These are phyloP conservation scores for Dichomitus squalens DNA, from an alignment of 1,284 basidiomycete species.

Conservation along the genomic window DNA sequence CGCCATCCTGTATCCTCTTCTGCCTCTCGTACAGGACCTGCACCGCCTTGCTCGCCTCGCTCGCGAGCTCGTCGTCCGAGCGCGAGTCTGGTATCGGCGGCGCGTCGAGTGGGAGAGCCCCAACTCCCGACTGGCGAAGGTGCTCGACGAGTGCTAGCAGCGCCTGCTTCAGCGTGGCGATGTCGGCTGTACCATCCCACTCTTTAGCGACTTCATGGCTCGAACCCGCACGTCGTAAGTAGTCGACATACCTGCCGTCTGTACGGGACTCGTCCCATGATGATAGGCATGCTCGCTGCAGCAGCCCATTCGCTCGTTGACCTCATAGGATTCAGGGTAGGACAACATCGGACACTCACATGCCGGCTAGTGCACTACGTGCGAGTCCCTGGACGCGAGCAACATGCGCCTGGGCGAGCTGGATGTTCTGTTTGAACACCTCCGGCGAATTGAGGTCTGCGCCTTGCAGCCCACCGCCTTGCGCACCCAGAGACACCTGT, in stretches of 20 bases:
- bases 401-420: conserved; percentile 47
- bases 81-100: conserved; percentile 22
- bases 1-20: conserved; percentile 46
- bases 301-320: neutral
- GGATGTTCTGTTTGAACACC: conserved; percentile 56
- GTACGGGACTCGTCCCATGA: conserved; percentile 45
- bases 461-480: neutral
- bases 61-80: conserved; percentile 38
- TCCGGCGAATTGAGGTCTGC: conserved; percentile 55
- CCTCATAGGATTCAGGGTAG: neutral
- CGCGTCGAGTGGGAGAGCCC: conserved; percentile 46
- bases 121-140: conserved; percentile 53
- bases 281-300: conserved; percentile 57
- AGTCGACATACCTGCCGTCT: conserved; percentile 46
- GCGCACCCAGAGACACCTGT: conserved; percentile 10
- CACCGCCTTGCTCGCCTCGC: conserved; percentile 40
- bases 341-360: conserved; percentile 40
- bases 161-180: conserved; percentile 48
- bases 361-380: conserved; percentile 46
- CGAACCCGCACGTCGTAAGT: neutral
- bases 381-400: conserved; percentile 46
- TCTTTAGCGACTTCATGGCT: neutral
- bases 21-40: conserved; percentile 43
- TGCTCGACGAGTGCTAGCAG: conserved; percentile 45
- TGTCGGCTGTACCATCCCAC: conserved; percentile 38